A percentile compares a stretch with the other conserved stretches of the same genome.
phyloP scores from a whole-genome alignment of 2,329 filamentous ascomycete species.

The Aspergillus calidoustus region DNA sequence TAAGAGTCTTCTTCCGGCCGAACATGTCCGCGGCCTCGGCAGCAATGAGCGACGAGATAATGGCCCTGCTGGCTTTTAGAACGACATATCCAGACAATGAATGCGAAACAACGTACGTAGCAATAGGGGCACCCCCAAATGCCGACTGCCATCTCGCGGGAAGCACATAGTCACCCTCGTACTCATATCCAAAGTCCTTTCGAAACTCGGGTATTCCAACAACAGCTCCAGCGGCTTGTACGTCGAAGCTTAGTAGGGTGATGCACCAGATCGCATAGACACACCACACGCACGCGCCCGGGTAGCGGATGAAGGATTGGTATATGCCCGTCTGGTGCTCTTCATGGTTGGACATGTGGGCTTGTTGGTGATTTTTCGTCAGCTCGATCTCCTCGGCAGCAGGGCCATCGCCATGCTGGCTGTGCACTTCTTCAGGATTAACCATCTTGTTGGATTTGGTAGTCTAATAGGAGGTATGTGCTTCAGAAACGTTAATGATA shows the following conservation, averaged over 20 bases:
- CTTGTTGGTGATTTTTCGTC: slow-evolving; percentile 9
- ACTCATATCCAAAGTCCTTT: slow-evolving; percentile 13
- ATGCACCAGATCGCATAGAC: slow-evolving; percentile 14
- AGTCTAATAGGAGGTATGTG: background rate
- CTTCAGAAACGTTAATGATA: background rate
- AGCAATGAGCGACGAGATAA: slow-evolving; percentile 8
- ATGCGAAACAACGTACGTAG: background rate
- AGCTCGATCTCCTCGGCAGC: slow-evolving; percentile 7
- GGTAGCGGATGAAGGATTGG: slow-evolving; percentile 6
- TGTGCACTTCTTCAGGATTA: background rate
- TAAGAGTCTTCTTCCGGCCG: slow-evolving; percentile 5
- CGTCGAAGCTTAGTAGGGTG: slow-evolving; percentile 14
- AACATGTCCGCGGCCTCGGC: slow-evolving; percentile 10
- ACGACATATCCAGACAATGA: background rate
- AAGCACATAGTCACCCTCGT: slow-evolving; percentile 8
- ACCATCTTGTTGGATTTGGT: background rate
- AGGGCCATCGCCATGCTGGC: background rate
- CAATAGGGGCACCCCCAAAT: slow-evolving; percentile 9
- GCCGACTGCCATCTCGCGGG: slow-evolving; percentile 14
- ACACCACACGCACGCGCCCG: slow-evolving; percentile 7
- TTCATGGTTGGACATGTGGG: slow-evolving; percentile 10
- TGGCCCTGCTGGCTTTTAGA: background rate
- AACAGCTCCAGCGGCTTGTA: slow-evolving; percentile 7
- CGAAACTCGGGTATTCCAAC: slow-evolving; percentile 13
- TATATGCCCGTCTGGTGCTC: slow-evolving; percentile 5